Evolutionary conservation across 2,329 filamentous ascomycete species (phyloP).

Genomic region (Colletotrichum destructivum): DNA sequence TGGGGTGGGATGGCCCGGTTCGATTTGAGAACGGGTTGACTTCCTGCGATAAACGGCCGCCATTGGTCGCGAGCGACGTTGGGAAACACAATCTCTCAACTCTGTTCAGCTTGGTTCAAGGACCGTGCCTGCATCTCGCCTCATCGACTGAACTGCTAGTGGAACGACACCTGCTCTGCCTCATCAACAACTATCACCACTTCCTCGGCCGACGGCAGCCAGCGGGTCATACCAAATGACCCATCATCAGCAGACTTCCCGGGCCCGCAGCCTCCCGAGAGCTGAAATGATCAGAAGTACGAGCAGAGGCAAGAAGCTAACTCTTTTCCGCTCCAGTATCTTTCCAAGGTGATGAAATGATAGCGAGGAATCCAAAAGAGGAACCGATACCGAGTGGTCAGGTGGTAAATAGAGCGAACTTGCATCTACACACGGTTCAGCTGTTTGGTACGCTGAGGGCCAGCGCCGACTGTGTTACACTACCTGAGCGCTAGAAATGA

Average conservation of each 20-base stretch:
- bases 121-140: neutral
- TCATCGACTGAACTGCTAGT: neutral
- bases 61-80: constrained; percentile 6
- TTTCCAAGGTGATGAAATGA: neutral
- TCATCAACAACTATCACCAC: neutral
- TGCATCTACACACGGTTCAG: too few relatives aligned
- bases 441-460: too few relatives aligned
- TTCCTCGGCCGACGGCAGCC: neutral
- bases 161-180: neutral
- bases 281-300: neutral
- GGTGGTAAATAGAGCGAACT: too few relatives aligned
- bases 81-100: neutral
- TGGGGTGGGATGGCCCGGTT: constrained; percentile 14
- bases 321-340: too few relatives aligned
- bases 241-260: neutral
- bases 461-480: neutral
- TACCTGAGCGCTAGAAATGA: neutral
- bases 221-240: too few relatives aligned
- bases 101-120: neutral
- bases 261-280: neutral
- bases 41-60: neutral
- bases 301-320: neutral
- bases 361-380: neutral
- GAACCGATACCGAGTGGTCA: neutral
- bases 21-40: neutral